Conservation (phyloP, 139 green algal species). For the Coelastrella sp. region DNA sequence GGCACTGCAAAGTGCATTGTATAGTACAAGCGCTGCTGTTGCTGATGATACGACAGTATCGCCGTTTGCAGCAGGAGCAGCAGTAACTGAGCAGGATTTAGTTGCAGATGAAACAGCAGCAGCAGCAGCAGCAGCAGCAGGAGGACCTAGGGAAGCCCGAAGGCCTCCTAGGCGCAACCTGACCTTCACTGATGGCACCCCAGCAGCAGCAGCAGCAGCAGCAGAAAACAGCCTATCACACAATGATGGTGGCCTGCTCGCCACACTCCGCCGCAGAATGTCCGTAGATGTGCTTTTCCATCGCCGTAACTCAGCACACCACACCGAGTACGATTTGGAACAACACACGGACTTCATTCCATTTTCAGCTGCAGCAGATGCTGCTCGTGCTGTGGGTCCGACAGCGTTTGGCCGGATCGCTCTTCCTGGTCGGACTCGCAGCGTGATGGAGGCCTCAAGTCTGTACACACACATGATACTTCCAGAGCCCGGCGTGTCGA, state of each 20-base stretch:
- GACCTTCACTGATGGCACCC: no score
- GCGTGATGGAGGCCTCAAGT: background rate
- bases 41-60: background rate
- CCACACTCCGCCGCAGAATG: background rate
- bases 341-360: background rate
- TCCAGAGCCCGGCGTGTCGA: background rate
- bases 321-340: background rate
- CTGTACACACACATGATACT: background rate
- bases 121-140: no score
- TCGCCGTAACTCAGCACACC: background rate
- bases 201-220: slow-evolving; percentile 1
- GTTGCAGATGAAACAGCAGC: no score
- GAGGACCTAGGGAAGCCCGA: background rate
- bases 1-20: background rate
- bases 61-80: background rate
- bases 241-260: no score
- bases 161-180: background rate
- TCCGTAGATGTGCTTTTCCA: background rate
- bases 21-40: background rate
- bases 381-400: background rate
- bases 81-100: no score
- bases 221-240: no score
- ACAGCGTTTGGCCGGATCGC: background rate
- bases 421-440: slow-evolving; percentile 1
- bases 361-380: slow-evolving; percentile 3